phyloP scores from a whole-genome alignment of 805 yeast genomes.

The Candida loeiensis region DNA sequence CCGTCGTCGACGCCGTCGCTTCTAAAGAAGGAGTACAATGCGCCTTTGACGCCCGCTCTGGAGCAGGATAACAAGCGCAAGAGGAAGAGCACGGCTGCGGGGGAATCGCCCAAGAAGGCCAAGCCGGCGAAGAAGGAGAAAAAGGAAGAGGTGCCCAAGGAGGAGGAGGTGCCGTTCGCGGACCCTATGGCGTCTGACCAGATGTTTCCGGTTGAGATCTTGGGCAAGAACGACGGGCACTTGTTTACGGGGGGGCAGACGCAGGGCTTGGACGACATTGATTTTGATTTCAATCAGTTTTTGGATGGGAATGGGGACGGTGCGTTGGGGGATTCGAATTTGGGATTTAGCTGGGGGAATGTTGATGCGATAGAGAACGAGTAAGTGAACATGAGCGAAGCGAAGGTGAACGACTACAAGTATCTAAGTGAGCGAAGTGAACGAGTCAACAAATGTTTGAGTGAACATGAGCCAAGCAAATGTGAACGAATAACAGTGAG shows the following conservation, averaged over 20 bases:
- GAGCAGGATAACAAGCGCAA: slow-evolving; percentile 32
- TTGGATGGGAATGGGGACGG: slow-evolving; percentile 34
- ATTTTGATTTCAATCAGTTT: slow-evolving; percentile 42
- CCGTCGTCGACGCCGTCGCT: slow-evolving; percentile 17
- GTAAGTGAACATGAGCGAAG: too few relatives aligned
- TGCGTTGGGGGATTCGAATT: slow-evolving; percentile 31
- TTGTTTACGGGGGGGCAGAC: slow-evolving; percentile 14
- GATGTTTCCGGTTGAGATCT: slow-evolving; percentile 29
- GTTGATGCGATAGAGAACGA: slow-evolving; percentile 27
- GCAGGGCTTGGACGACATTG: slow-evolving; percentile 39
- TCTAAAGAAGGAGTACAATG: slow-evolving; percentile 35
- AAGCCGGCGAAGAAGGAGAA: slow-evolving; percentile 20
- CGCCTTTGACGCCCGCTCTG: slow-evolving; percentile 41
- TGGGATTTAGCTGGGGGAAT: slow-evolving; percentile 39
- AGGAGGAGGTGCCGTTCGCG: slow-evolving; percentile 17
- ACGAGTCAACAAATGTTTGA: too few relatives aligned
- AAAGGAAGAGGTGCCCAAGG: too few relatives aligned
- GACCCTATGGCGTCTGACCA: slow-evolving; percentile 27
- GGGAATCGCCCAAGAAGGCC: slow-evolving; percentile 36
- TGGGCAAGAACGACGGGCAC: slow-evolving; percentile 8
- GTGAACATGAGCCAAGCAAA: too few relatives aligned
- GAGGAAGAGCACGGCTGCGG: slow-evolving; percentile 22
- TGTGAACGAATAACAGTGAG: too few relatives aligned
- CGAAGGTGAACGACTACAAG: too few relatives aligned
- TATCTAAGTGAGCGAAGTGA: too few relatives aligned